These are phyloP conservation scores for Schoenoplectus tabernaemontani DNA, from an alignment of 202 grass and related monocot species.

Conservation along the genomic window DNA sequence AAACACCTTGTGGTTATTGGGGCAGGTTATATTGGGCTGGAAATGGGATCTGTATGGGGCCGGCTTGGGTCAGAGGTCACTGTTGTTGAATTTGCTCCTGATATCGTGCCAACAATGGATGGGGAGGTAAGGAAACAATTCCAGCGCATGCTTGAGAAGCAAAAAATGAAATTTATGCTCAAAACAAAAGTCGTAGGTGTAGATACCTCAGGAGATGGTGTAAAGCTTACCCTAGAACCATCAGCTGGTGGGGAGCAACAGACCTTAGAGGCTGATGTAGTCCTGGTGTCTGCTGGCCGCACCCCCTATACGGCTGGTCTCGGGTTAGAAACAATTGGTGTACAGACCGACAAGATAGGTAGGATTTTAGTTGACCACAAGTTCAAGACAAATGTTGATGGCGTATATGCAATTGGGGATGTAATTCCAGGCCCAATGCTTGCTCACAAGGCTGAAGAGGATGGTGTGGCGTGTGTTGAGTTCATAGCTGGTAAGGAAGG, in stretches of 20 bases:
- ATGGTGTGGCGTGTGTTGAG: conserved; percentile 77
- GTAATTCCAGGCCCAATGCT: conserved; percentile 81
- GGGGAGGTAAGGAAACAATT: conserved; percentile 91
- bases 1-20: conserved; percentile 96
- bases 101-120: conserved; percentile 97
- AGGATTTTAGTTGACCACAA: conserved; percentile 67
- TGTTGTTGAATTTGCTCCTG: conserved; percentile 95
- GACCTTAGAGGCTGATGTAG: conserved; percentile 70
- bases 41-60: conserved; percentile 99
- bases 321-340: conserved; percentile 61
- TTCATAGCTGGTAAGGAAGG: conserved; percentile 88
- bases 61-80: conserved; percentile 89
- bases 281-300: conserved; percentile 80
- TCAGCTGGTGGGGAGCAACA: conserved; percentile 67
- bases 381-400: conserved; percentile 76
- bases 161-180: conserved; percentile 99
- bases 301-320: conserved; percentile 56
- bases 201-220: conserved; percentile 65
- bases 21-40: conserved; percentile 93
- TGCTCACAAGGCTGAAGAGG: conserved; percentile 93
- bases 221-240: conserved; percentile 71
- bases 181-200: conserved; percentile 76
- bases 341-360: conserved; percentile 68
- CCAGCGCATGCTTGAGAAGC: conserved; percentile 96
- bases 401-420: conserved; percentile 81